Evolutionary conservation across 2,329 filamentous ascomycete genomes (phyloP), one percentile per base, ranked within the genome.

Genomic region (Ceratocystis smalleyi): DNA sequence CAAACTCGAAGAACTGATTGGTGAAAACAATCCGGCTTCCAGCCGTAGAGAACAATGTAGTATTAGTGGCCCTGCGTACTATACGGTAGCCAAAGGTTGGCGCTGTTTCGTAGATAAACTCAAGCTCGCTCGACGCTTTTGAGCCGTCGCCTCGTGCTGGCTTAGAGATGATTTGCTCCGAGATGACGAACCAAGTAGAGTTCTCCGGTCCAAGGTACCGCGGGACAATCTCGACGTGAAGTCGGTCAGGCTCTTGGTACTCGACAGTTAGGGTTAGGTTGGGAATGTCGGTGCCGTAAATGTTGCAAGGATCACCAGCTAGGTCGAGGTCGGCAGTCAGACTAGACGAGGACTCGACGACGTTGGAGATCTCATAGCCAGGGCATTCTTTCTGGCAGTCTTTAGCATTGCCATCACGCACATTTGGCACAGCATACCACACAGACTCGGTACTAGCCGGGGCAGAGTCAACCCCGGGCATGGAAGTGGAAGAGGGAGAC

Each of bases 1-100:
- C 79, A 68, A 91, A 86, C 69, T 91, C 88, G 51, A 91, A 81
- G 72, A 89, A 91, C 69, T 91, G 88, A 68, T 91, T 81, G 70
- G 90, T 86, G 69, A 83, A 91, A 0, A 91, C 82, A 15, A 91
- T 73, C 10, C 82, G 79, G 1, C 77, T 82, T 3, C 83, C 84
- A 19, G 77, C 74, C 0, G 87, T 90, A 10, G 81, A 80, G 71
- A 90, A 91, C 0, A 91, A 74, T 0, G 83, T 77, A 70, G 91
- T 86, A 0, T 81, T 78, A 5, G 77, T 85, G 59, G 76, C 78
- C 68, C 78, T 80, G 35, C 83, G 81, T 57, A 75, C 77, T 7
- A 91, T 78, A 0, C 78, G 78, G 72, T 91, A 91, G 4, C 79
- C 83, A 73, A 91, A 91, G 0, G 83, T 86, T 2, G 77, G 78